Percentiles rank a stretch among this genome's conserved stretches.
phyloP scores from a whole-genome alignment of 2,329 filamentous ascomycete species.

The Trichoderma lentiforme region DNA sequence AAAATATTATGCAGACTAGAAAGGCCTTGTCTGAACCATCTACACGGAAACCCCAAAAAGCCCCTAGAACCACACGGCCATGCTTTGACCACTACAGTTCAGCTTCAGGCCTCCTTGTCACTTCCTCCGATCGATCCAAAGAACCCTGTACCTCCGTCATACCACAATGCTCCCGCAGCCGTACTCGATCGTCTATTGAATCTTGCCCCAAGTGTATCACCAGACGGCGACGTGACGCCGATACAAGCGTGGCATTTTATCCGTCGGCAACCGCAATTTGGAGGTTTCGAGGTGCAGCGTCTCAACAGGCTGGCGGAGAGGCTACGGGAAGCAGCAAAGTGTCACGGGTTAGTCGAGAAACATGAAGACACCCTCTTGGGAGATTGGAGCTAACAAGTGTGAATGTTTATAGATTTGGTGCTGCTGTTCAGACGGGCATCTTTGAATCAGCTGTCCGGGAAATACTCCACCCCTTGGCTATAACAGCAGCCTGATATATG shows the following conservation, averaged over 20 bases:
- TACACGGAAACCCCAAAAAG: conserved; percentile 27
- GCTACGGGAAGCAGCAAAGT: conserved; percentile 33
- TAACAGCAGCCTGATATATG: background rate
- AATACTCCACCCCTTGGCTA: background rate
- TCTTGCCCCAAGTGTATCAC: conserved; percentile 25
- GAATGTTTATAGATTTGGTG: background rate
- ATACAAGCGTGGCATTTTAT: conserved; percentile 39
- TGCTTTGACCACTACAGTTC: conserved; percentile 27
- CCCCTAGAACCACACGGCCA: conserved; percentile 28
- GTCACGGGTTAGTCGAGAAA: conserved; percentile 31
- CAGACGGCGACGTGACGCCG: conserved; percentile 38
- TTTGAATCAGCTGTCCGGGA: background rate
- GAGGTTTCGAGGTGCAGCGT: conserved; percentile 27
- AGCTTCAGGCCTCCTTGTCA: conserved; percentile 17
- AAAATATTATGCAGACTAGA: conserved; percentile 25
- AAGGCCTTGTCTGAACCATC: conserved; percentile 28
- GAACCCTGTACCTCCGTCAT: conserved; percentile 13
- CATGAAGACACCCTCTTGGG: background rate
- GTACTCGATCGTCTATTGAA: conserved; percentile 25
- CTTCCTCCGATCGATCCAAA: background rate
- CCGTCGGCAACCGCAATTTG: conserved; percentile 32
- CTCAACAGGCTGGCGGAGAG: conserved; percentile 28
- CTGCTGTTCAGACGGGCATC: background rate
- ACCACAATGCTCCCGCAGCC: conserved; percentile 19
- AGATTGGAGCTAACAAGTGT: background rate